Conservation (phyloP, 768 basidiomycete species). For the Auriscalpium microsporum region DNA sequence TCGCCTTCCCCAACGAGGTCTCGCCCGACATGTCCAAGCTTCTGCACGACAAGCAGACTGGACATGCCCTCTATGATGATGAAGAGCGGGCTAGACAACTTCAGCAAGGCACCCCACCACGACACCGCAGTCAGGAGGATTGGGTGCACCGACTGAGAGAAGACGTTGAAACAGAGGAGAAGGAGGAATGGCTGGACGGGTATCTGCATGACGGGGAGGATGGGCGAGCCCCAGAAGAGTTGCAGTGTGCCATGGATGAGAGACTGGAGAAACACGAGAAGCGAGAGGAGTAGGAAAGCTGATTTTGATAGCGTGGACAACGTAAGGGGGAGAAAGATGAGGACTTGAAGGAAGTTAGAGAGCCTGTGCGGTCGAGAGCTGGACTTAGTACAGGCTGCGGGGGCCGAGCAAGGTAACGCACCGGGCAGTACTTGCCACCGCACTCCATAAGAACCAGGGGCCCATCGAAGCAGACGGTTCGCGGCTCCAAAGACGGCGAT, state of each 20-base stretch:
- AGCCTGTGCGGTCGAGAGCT: conserved; percentile 33
- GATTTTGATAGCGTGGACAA: conserved; percentile 72
- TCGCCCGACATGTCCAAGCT: conserved; percentile 70
- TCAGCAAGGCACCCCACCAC: conserved; percentile 68
- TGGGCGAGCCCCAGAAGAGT: conserved; percentile 61
- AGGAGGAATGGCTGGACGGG: conserved; percentile 84
- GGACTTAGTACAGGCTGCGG: too few relatives aligned
- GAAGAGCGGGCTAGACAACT: conserved; percentile 67
- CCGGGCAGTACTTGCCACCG: conserved; percentile 58
- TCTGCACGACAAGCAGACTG: conserved; percentile 74
- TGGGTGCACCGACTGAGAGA: conserved; percentile 56
- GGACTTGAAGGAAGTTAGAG: conserved; percentile 70
- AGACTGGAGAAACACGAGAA: conserved; percentile 67
- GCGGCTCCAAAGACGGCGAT: too few relatives aligned
- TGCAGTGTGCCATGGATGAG: conserved; percentile 77
- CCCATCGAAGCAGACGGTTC: conserved; percentile 27
- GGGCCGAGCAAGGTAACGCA: conserved; percentile 15
- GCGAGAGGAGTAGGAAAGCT: conserved; percentile 74
- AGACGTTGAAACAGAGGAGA: conserved; percentile 80
- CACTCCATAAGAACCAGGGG: conserved; percentile 61
- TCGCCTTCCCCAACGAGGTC: conserved; percentile 66
- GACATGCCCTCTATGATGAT: conserved; percentile 80
- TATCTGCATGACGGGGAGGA: conserved; percentile 70
- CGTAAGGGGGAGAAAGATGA: conserved; percentile 78
- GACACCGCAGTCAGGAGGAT: conserved; percentile 46